These are phyloP conservation scores for Cutaneotrichosporon daszewskae DNA, from an alignment of 1,284 basidiomycete species.

Conservation along the genomic window DNA sequence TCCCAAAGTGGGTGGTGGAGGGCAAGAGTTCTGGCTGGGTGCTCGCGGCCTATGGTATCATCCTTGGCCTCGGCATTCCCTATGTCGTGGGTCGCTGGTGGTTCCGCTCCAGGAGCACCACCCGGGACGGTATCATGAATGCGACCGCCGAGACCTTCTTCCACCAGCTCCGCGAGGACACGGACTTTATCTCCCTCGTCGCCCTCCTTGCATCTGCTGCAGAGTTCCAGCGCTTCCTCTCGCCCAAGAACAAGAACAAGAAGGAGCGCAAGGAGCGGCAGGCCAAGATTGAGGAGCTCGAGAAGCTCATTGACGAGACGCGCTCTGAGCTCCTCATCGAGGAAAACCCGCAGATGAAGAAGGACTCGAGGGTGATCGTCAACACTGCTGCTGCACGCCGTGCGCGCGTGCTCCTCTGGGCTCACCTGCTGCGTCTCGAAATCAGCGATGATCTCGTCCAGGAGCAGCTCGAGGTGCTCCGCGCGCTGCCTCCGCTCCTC, in stretches of 20 bases:
- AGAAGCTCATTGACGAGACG: constrained; percentile 54
- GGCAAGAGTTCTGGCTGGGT: constrained; percentile 88
- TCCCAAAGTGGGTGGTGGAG: constrained; percentile 92
- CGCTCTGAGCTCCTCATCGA: constrained; percentile 47
- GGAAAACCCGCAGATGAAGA: constrained; percentile 29
- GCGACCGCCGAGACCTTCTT: constrained; percentile 84
- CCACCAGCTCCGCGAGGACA: constrained; percentile 75
- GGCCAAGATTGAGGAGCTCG: constrained; percentile 55
- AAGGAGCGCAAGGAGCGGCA: constrained; percentile 47
- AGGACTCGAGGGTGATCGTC: constrained; percentile 27
- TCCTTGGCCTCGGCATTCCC: constrained; percentile 83
- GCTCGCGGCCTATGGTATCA: constrained; percentile 74
- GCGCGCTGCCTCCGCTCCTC: constrained; percentile 67
- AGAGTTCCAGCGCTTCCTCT: constrained; percentile 52
- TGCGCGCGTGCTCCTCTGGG: constrained; percentile 72
- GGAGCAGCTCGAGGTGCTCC: constrained; percentile 66
- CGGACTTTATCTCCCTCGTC: constrained; percentile 67
- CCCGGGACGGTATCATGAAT: constrained; percentile 86
- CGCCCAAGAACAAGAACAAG: constrained; percentile 35
- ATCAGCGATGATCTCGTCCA: constrained; percentile 57
- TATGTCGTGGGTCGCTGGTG: constrained; percentile 92
- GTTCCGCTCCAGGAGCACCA: constrained; percentile 86
- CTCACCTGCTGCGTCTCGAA: constrained; percentile 74
- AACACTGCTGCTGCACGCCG: constrained; percentile 46
- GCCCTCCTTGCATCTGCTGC: constrained; percentile 68